Percentiles rank a stretch among this genome's conserved stretches.
phyloP scores from a whole-genome alignment of 306 rosid genomes.

The Coriaria nepalensis region DNA sequence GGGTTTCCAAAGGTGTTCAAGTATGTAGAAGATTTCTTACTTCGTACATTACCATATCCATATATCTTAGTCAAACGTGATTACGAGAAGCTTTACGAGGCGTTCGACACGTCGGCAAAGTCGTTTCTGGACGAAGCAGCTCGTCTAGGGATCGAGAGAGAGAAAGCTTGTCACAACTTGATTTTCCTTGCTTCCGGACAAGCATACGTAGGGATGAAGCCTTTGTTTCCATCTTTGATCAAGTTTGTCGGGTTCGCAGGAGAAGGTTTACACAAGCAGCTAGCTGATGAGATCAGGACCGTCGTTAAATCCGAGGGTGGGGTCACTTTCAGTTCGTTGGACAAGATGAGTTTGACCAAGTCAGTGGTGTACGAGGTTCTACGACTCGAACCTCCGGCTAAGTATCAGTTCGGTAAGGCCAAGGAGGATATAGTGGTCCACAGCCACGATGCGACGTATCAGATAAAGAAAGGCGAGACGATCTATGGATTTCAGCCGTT shows the following conservation, averaged over 20 bases:
- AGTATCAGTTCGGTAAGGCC: conserved; percentile 56
- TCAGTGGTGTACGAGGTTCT: conserved; percentile 49
- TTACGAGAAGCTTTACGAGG: conserved; percentile 38
- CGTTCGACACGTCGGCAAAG: conserved; percentile 12
- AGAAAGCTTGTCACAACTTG: conserved; percentile 58
- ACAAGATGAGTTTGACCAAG: conserved; percentile 44
- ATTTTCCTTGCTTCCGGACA: conserved; percentile 48
- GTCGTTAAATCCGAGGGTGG: conserved; percentile 29
- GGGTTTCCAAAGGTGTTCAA: conserved; percentile 30
- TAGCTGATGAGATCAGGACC: conserved; percentile 44
- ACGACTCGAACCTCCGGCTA: conserved; percentile 62
- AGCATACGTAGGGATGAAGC: conserved; percentile 50
- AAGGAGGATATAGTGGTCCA: conserved; percentile 42
- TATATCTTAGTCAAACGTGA: conserved; percentile 23
- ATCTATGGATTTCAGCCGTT: conserved; percentile 59
- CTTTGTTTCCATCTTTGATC: conserved; percentile 39
- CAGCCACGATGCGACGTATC: conserved; percentile 39
- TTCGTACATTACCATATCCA: conserved; percentile 38
- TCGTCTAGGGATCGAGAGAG: conserved; percentile 27
- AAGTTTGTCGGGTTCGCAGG: conserved; percentile 59
- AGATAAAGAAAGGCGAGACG: conserved; percentile 65
- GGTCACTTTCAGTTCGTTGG: conserved; percentile 23
- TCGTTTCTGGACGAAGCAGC: conserved; percentile 41
- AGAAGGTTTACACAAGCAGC: conserved; percentile 23
- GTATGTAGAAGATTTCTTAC: conserved; percentile 30